Conservation (phyloP, 441 rosid genomes). For the Gossypium laxum region DNA sequence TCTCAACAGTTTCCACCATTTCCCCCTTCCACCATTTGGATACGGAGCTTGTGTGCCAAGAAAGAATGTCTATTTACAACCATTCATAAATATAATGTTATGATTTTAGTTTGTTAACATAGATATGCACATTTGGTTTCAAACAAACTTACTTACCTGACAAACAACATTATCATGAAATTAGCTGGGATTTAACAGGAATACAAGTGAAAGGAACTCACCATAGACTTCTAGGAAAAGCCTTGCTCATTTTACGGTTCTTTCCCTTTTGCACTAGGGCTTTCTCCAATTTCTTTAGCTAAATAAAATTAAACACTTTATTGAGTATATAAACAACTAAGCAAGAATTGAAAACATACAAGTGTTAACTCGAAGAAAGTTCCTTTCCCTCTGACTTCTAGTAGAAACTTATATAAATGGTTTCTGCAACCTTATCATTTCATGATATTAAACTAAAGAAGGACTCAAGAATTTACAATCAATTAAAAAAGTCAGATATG, state of each 20-base stretch:
- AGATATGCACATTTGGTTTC: neutral
- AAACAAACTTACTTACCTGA: neutral
- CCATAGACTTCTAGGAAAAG: neutral
- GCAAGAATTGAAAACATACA: neutral
- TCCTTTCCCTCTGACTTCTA: neutral
- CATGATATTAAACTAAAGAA: neutral
- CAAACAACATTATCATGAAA: neutral
- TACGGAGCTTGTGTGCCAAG: neutral
- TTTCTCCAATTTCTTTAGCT: neutral
- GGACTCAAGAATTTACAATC: neutral
- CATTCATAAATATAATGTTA: no score
- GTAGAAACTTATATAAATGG: neutral
- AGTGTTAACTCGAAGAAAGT: neutral
- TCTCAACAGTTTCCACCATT: neutral
- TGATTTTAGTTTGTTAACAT: neutral
- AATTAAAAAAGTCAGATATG: no score
- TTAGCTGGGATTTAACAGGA: neutral
- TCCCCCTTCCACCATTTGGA: neutral
- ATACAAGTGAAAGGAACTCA: neutral
- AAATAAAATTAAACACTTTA: neutral
- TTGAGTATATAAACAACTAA: neutral
- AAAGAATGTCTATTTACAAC: no score
- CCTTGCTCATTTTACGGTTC: no score
- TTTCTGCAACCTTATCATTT: neutral
- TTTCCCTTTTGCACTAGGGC: no score